Evolutionary conservation across 108 stramenopile species (phyloP).

Genomic region (Cyclotella baltica): DNA sequence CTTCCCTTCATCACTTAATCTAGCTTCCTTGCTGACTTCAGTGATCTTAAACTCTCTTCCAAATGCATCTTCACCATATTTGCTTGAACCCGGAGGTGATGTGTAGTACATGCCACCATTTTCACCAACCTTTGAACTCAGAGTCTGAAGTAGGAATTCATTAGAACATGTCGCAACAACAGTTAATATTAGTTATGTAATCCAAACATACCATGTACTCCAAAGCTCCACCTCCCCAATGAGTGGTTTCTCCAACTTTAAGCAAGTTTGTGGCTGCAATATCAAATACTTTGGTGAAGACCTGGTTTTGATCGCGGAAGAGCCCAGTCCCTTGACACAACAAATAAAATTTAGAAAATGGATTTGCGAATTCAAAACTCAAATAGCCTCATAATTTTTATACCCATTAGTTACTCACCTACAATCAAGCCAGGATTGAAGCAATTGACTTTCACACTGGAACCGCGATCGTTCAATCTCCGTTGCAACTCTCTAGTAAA

Average conservation of each 20-base stretch:
- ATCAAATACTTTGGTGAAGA: slow-evolving; percentile 82
- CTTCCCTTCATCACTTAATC: slow-evolving; percentile 66
- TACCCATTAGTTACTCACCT: neutral
- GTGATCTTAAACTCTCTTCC: slow-evolving; percentile 69
- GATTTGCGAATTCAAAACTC: neutral
- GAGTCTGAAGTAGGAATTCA: slow-evolving; percentile 26
- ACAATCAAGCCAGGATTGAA: slow-evolving; percentile 90
- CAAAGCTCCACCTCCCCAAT: slow-evolving; percentile 84
- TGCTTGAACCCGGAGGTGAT: slow-evolving; percentile 75
- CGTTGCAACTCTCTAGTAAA: slow-evolving; percentile 85
- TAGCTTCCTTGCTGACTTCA: slow-evolving; percentile 74
- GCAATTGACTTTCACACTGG: slow-evolving; percentile 64
- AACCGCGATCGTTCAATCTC: slow-evolving; percentile 55
- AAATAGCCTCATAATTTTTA: neutral
- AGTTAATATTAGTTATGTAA: neutral
- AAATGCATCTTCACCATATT: slow-evolving; percentile 81
- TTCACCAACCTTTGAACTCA: slow-evolving; percentile 54
- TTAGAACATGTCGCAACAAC: neutral
- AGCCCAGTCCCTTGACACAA: slow-evolving; percentile 57
- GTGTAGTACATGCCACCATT: slow-evolving; percentile 60
- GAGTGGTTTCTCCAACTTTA: slow-evolving; percentile 71
- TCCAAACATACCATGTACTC: slow-evolving; percentile 62
- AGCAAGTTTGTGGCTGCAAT: slow-evolving; percentile 71
- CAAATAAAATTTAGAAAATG: neutral
- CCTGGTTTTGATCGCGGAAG: slow-evolving; percentile 89